Evolutionary conservation across 2,329 filamentous ascomycete species (phyloP).

Genomic region (Colletotrichum cordylinicola): DNA sequence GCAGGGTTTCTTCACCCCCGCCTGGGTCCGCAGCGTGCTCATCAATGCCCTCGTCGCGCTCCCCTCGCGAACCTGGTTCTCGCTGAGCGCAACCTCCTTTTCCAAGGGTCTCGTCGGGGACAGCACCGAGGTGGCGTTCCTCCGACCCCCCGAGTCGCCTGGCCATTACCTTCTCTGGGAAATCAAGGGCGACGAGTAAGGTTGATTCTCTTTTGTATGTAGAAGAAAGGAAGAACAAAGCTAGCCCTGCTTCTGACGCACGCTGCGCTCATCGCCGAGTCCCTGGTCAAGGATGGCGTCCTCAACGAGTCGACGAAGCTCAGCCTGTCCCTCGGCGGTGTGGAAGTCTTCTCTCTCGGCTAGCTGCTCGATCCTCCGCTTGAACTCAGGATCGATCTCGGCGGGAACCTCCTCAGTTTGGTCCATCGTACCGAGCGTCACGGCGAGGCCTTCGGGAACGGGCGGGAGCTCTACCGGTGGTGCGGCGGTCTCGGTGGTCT

Average conservation of each 20-base stretch:
- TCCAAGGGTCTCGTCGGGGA: slow-evolving; percentile 48
- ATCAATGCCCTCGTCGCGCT: slow-evolving; percentile 48
- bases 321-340: slow-evolving; percentile 78
- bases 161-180: slow-evolving; percentile 69
- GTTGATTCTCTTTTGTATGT: background rate
- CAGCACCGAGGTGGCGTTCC: slow-evolving; percentile 56
- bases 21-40: slow-evolving; percentile 56
- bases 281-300: slow-evolving; percentile 77
- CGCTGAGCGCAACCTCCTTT: slow-evolving; percentile 58
- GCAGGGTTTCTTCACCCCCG: slow-evolving; percentile 62
- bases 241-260: slow-evolving; percentile 67
- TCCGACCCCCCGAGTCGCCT: slow-evolving; percentile 54
- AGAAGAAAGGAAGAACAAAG: background rate
- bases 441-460: slow-evolving; percentile 76
- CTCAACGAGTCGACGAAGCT: slow-evolving; percentile 78
- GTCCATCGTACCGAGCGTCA: slow-evolving; percentile 79
- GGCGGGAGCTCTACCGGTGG: slow-evolving; percentile 56
- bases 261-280: slow-evolving; percentile 67
- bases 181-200: slow-evolving; percentile 46
- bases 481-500: slow-evolving; percentile 29
- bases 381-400: slow-evolving; percentile 82
- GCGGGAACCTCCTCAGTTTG: slow-evolving; percentile 64
- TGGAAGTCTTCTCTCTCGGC: slow-evolving; percentile 85
- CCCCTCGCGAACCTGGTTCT: slow-evolving; percentile 59
- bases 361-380: slow-evolving; percentile 85